Base-by-base conservation (phyloP, 805 yeast species). In the Komagataella populi region DNA sequence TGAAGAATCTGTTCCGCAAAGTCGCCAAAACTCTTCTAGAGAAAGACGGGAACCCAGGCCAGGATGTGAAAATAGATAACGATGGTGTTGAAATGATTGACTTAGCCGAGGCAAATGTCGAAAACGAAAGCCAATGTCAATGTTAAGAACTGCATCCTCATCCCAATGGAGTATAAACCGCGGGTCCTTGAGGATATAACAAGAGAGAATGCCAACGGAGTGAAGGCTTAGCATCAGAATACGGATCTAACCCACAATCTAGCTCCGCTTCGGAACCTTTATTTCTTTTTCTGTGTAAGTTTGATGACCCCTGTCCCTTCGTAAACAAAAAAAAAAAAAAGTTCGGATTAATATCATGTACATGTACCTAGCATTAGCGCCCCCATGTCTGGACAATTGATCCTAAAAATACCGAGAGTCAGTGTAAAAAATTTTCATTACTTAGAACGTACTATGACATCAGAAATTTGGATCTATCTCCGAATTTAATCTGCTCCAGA, bases 11-110 rank as follows among this genome's bases (percentile, higher is more conserved):
- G 56, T 91, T 93, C 70, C 87, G 89, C 62, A 86, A 84, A 63
- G 85, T 91, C 55, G 99, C 98, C 12, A 86, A 85, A 63, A 80
- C 87, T 53, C 74, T 93, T 54, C 98, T 98, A 1, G 97, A 90
- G 51, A 81, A 87, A 61, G 63, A 61, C 48, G 63, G 63, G 44
- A 56, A 58, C 36, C 47, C 16, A 10, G 39, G 6, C 4, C 47
- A 47, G 36, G 83, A 78, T 57, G 66, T 67, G 30, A 50, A 48
- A 50, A 63, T 62, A 30, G 59, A 58, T n/a, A 44, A 47, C 47
- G 57, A 59, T 6, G 50, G 48, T n/a, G 52, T 47, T 44, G 36
- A 23, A 39, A 47, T 50, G 18, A 49, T 44, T 23, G 30, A 47
- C 17, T 16, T 16, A 44, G 45, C 43, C 6, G 52, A 50, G 39